Evolutionary conservation across 2,329 filamentous ascomycete genomes (phyloP).

Genomic region (Ampelomyces quisqualis): DNA sequence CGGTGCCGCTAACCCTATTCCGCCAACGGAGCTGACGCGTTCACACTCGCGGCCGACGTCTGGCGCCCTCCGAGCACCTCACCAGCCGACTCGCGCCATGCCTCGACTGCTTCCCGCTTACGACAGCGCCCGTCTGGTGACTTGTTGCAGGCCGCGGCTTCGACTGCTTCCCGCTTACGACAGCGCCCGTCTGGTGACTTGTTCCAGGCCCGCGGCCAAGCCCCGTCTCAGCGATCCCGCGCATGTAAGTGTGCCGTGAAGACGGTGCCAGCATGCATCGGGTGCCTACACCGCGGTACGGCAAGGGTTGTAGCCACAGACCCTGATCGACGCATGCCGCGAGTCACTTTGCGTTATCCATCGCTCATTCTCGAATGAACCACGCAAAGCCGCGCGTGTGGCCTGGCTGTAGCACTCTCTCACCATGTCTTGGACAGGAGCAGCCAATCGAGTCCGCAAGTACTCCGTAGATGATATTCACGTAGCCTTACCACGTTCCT

Average conservation of each 20-base stretch:
- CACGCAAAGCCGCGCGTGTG: constrained; percentile 52
- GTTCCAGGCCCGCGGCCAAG: constrained; percentile 2
- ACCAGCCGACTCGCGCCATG: too few relatives aligned
- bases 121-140: too few relatives aligned
- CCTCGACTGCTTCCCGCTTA: too few relatives aligned
- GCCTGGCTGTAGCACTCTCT: constrained; percentile 65
- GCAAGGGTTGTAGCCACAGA: background rate
- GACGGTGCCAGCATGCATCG: too few relatives aligned
- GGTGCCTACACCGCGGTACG: too few relatives aligned
- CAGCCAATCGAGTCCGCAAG: constrained; percentile 73
- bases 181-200: constrained; percentile 1
- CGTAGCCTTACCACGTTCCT: constrained; percentile 71
- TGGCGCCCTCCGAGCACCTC: too few relatives aligned
- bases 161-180: too few relatives aligned
- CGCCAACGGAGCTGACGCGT: too few relatives aligned
- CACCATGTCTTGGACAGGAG: constrained; percentile 60
- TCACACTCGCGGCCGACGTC: too few relatives aligned
- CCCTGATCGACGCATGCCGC: background rate
- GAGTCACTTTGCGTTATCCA: constrained; percentile 15
- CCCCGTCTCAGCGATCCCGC: constrained; percentile 5
- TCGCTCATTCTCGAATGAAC: constrained; percentile 49
- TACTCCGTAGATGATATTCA: constrained; percentile 73
- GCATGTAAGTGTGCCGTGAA: too few relatives aligned
- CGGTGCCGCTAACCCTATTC: too few relatives aligned
- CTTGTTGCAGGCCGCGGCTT: too few relatives aligned